Evolutionary conservation across 129 eudicot species (phyloP).

Genomic region (Chrysanthemum lavandulifolium): DNA sequence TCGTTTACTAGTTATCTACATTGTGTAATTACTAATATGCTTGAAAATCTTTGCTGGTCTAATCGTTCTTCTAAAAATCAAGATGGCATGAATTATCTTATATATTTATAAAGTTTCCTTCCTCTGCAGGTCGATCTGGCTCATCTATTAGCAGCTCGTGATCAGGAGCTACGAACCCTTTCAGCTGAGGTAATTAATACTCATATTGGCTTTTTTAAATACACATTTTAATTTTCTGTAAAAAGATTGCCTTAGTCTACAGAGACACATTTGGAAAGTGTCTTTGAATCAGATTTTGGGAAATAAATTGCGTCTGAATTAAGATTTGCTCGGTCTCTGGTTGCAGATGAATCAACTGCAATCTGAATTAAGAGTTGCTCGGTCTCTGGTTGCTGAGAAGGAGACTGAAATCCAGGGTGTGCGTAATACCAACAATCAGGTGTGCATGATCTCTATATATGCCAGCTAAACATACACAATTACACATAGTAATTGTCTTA

Average conservation of each 20-base stretch:
- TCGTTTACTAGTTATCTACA: background rate
- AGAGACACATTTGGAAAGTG: background rate
- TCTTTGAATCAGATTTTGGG: background rate
- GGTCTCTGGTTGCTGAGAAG: conserved; percentile 90
- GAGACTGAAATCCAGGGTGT: conserved; percentile 76
- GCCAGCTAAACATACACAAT: background rate
- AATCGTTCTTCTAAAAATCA: background rate
- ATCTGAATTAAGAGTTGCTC: conserved; percentile 88
- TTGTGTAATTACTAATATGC: background rate
- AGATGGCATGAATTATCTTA: background rate
- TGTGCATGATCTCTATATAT: conserved; percentile 10
- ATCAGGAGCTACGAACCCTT: conserved; percentile 94
- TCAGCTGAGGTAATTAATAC: conserved; percentile 95
- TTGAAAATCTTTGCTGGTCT: background rate
- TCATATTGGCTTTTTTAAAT: background rate
- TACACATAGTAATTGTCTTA: background rate
- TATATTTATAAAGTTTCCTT: background rate
- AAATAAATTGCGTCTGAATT: conserved; percentile 37
- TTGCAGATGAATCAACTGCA: conserved; percentile 91
- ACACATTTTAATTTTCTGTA: no score
- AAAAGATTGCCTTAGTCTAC: no score
- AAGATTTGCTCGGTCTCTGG: conserved; percentile 71
- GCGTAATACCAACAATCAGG: conserved; percentile 82
- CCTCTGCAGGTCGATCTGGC: conserved; percentile 89
- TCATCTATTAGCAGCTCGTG: conserved; percentile 94